These are phyloP conservation scores for Conticribra weissflogii DNA, from an alignment of 108 stramenopile species.

Conservation along the genomic window DNA sequence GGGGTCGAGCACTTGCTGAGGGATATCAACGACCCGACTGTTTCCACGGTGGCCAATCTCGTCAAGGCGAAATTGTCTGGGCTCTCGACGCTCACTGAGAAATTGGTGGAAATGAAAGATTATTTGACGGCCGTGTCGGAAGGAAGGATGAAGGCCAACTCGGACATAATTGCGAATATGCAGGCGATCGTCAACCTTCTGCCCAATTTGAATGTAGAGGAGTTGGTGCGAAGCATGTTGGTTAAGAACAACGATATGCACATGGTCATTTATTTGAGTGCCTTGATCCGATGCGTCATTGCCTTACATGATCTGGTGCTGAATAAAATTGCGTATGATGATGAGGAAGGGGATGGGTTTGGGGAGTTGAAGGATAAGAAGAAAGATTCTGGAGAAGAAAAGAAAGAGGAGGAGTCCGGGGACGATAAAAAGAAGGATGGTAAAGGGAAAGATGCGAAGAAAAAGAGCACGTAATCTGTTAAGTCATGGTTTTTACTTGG, in stretches of 20 bases:
- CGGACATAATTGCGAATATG: slow-evolving; percentile 91
- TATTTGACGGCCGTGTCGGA: slow-evolving; percentile 86
- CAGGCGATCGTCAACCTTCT: slow-evolving; percentile 97
- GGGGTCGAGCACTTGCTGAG: slow-evolving; percentile 99
- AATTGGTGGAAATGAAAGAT: slow-evolving; percentile 92
- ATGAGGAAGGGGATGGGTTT: slow-evolving; percentile 39
- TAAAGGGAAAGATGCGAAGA: slow-evolving; percentile 5
- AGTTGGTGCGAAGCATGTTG: slow-evolving; percentile 87
- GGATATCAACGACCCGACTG: slow-evolving; percentile 99
- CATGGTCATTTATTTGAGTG: slow-evolving; percentile 88
- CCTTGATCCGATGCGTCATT: slow-evolving; percentile 93
- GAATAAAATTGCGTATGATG: slow-evolving; percentile 93
- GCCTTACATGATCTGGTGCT: slow-evolving; percentile 96
- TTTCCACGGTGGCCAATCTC: slow-evolving; percentile 88
- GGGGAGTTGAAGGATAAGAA: slow-evolving; percentile 49
- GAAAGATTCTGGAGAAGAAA: slow-evolving; percentile 44
- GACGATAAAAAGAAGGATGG: slow-evolving; percentile 28
- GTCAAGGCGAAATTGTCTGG: slow-evolving; percentile 96
- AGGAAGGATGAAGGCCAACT: slow-evolving; percentile 70
- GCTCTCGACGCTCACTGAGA: slow-evolving; percentile 82
- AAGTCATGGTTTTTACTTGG: too few species aligned
- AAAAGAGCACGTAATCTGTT: slow-evolving; percentile 10
- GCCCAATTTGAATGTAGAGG: slow-evolving; percentile 96
- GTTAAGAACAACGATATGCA: slow-evolving; percentile 99
- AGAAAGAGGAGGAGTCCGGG: slow-evolving; percentile 47